Percentiles rank a stretch among this genome's conserved stretches.
phyloP scores from a whole-genome alignment of 176 grass and related monocot species.

The Zoysia pacifica region DNA sequence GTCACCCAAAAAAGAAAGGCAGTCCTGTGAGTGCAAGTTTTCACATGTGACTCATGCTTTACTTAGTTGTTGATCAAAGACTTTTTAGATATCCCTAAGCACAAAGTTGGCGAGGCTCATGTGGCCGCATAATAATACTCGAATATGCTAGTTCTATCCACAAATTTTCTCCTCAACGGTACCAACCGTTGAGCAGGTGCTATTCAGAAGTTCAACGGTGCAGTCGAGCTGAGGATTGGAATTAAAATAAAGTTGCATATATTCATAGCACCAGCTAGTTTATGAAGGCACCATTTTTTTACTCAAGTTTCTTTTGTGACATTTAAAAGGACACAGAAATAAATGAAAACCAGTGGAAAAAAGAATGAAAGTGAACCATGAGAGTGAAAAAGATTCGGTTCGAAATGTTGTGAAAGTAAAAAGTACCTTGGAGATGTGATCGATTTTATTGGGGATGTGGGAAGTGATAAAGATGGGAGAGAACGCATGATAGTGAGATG shows the following conservation, averaged over 20 bases:
- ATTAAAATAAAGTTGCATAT: neutral
- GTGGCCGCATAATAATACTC: neutral
- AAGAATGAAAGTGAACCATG: neutral
- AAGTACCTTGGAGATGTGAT: neutral
- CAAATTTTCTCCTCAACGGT: neutral
- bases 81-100: neutral
- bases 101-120: neutral
- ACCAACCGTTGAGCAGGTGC: conserved; percentile 16
- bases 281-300: neutral
- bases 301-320: neutral
- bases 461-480: conserved; percentile 3
- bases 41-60: neutral
- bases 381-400: conserved; percentile 19
- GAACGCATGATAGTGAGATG: neutral
- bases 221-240: neutral
- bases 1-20: too few relatives aligned
- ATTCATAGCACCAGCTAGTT: neutral
- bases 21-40: neutral
- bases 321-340: neutral
- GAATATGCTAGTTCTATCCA: neutral
- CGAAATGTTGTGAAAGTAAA: conserved; percentile 18
- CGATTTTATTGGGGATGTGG: neutral
- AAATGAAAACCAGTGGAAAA: neutral
- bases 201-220: conserved; percentile 23
- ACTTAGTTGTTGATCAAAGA: conserved; percentile 1